Percentiles rank a stretch among this genome's conserved stretches.
Conservation (phyloP, 371 early-diverging fungal species). For the Mucor racemosus region DNA sequence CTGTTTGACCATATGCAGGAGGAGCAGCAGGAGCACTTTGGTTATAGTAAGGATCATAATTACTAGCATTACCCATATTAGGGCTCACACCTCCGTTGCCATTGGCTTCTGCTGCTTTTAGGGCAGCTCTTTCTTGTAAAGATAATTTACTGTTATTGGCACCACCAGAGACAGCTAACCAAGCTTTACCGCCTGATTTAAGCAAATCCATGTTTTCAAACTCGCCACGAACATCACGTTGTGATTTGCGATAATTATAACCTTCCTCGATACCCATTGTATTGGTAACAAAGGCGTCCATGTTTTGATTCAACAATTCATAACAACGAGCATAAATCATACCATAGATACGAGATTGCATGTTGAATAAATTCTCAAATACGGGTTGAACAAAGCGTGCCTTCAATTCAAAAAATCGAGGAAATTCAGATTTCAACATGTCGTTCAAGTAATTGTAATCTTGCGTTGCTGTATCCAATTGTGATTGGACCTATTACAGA, state of each 20-base stretch:
- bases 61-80: neutral
- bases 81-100: neutral
- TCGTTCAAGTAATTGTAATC: constrained; percentile 75
- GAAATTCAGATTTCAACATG: constrained; percentile 67
- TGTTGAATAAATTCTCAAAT: constrained; percentile 67
- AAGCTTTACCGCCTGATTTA: constrained; percentile 46
- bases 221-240: constrained; percentile 36
- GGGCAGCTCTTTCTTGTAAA: constrained; percentile 36
- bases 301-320: constrained; percentile 43
- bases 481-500: constrained; percentile 50
- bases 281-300: constrained; percentile 32
- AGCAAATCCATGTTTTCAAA: constrained; percentile 41
- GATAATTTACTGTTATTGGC: constrained; percentile 34
- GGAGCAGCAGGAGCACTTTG: constrained; percentile 19
- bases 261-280: constrained; percentile 45
- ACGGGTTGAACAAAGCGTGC: constrained; percentile 73
- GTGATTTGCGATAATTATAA: constrained; percentile 25
- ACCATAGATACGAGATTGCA: constrained; percentile 69
- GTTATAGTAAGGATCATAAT: neutral
- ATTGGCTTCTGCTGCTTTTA: constrained; percentile 13
- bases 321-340: constrained; percentile 53
- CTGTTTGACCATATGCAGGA: constrained; percentile 29
- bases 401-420: constrained; percentile 62
- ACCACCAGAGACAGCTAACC: constrained; percentile 44
- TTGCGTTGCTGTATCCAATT: constrained; percentile 70